phyloP scores from a whole-genome alignment of 1,139 yeast species.

The Taphrina pruni region DNA sequence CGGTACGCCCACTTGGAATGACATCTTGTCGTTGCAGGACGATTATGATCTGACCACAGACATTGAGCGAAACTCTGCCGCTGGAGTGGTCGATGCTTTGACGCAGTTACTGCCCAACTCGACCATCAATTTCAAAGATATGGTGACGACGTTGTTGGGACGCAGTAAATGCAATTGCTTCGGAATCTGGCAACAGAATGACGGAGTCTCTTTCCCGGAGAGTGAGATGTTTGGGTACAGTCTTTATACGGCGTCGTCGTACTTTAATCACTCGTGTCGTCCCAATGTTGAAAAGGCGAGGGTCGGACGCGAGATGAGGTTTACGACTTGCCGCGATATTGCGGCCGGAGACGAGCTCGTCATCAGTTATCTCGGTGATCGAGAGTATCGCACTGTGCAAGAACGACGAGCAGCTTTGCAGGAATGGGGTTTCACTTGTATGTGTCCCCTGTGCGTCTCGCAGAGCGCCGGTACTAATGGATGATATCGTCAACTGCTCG shows the following conservation, averaged over 20 bases:
- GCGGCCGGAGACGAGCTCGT: conserved; percentile 32
- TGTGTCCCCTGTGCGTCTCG: conserved; percentile 16
- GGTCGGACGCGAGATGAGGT: conserved; percentile 51
- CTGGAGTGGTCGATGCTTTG: conserved; percentile 50
- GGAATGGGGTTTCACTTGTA: conserved; percentile 35
- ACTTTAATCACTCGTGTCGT: conserved; percentile 68
- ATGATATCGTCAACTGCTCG: not conserved
- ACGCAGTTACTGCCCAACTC: not conserved
- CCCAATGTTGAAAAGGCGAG: conserved; percentile 58
- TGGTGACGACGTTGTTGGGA: conserved; percentile 62
- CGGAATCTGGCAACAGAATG: conserved; percentile 66
- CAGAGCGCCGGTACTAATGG: not conserved
- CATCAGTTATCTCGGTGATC: conserved; percentile 39
- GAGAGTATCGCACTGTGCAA: conserved; percentile 10
- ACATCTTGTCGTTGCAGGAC: conserved; percentile 51
- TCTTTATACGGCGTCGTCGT: conserved; percentile 71
- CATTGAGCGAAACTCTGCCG: conserved; percentile 45
- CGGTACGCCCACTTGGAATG: conserved; percentile 52
- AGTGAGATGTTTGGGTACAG: conserved; percentile 71
- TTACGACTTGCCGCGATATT: conserved; percentile 22
- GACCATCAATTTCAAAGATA: not conserved
- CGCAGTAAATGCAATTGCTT: conserved; percentile 74
- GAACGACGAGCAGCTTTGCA: conserved; percentile 23
- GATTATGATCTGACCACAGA: conserved; percentile 50
- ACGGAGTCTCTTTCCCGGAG: conserved; percentile 49